Conservation (phyloP, 805 yeast species). For the Kodamaea leandrae region DNA sequence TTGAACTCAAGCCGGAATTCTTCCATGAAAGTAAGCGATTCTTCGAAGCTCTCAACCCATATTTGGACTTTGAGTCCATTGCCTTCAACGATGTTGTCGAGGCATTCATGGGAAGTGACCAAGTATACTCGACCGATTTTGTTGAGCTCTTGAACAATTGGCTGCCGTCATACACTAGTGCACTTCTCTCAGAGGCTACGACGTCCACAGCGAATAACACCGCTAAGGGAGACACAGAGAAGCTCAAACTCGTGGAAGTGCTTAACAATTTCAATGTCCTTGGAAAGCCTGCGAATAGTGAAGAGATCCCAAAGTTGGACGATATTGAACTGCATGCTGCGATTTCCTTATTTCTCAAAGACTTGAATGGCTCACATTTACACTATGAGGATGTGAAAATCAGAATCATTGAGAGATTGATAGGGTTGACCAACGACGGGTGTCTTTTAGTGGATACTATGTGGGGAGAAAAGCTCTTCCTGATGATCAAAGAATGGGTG, state of each 20-base stretch:
- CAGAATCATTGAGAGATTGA: slow-evolving; percentile 22
- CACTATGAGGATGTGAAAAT: slow-evolving; percentile 24
- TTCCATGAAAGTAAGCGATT: slow-evolving; percentile 29
- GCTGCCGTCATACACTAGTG: slow-evolving; percentile 2
- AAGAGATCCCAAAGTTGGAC: slow-evolving; percentile 9
- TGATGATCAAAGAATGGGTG: slow-evolving; percentile 35
- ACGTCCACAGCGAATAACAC: neutral
- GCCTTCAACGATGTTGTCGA: slow-evolving; percentile 6
- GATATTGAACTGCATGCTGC: slow-evolving; percentile 14
- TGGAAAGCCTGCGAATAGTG: slow-evolving; percentile 5
- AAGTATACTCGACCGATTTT: slow-evolving; percentile 1
- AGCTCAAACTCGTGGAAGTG: slow-evolving; percentile 33
- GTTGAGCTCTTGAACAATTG: slow-evolving; percentile 8
- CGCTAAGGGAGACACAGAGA: slow-evolving; percentile 24
- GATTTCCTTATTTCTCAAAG: slow-evolving; percentile 16
- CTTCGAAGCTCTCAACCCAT: slow-evolving; percentile 21
- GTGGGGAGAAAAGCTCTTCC: slow-evolving; percentile 39
- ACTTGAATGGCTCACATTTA: slow-evolving; percentile 11
- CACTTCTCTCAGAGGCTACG: neutral
- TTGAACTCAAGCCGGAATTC: slow-evolving; percentile 21
- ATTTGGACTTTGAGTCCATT: slow-evolving; percentile 9
- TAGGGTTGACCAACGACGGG: slow-evolving; percentile 14
- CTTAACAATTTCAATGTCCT: slow-evolving; percentile 24
- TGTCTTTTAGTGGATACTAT: slow-evolving; percentile 35
- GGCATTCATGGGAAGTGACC: slow-evolving; percentile 13